Base-by-base conservation (phyloP, 805 yeast genomes). In the Priceomyces carsonii region DNA sequence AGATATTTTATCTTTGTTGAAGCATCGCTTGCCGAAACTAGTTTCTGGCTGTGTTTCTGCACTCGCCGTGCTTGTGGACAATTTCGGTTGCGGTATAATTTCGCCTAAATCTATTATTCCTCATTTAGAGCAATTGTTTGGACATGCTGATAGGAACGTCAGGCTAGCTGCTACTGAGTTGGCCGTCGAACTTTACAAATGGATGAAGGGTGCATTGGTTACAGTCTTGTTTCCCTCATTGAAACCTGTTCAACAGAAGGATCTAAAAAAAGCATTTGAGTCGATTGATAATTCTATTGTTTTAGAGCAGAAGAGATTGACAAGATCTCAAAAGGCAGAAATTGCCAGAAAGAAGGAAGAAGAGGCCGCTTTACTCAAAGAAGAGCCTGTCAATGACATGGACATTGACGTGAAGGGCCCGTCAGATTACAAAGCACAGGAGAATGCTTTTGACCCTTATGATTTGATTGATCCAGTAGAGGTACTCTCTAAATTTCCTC, bases 241-340 rank as follows among this genome's bases (percentile, higher is more conserved):
- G 61, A 93, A 91, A 55, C 95, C 96, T 0, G 87, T 89, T 14
- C 98, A 91, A 58, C 91, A 87, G 59, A 85, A 82, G 44, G 98
- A 90, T 53, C 70, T 91, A 39, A 69, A 77, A 5, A 77, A 78
- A 22, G 80, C 78, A 17, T 87, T 91, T 55, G 83, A 72, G 27
- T 72, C 69, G 24, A 71, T 73, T 6, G 60, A 61, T 33, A 63
- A 51, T 28, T 49, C 52, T 2, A 22, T 27, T 1, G 78, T 79
- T 1, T 14, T 24, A 8, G 61, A 55, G 2, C 91, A 83, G 47
- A 67, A 68, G 32, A 63, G 91, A 45, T 59, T 71, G 10, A 67
- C 87, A 15, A 69, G 71, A 38, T 58, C 73, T 2, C 84, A 83
- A 47, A 72, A 74, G 42, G 66, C 59, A 18, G 72, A 70, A 13